These are phyloP conservation scores for Rhizophlyctis rosea DNA, from an alignment of 192 early-diverging fungal genomes.

Conservation along the genomic window DNA sequence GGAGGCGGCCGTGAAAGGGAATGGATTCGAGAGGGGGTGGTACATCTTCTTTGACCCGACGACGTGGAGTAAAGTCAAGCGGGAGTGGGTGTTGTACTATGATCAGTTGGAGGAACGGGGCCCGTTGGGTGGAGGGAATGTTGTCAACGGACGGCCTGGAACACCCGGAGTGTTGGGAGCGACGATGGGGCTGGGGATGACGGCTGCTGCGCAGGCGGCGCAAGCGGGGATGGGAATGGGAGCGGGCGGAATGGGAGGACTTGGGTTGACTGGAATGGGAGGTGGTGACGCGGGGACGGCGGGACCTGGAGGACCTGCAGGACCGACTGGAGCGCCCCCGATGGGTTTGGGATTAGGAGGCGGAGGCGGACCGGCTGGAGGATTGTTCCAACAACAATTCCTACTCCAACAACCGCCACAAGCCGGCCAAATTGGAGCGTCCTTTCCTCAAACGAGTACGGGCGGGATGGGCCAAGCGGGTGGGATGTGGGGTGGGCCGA, in stretches of 20 bases:
- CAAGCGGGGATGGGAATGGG: background rate
- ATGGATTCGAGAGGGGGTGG: constrained; percentile 71
- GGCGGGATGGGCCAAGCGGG: background rate
- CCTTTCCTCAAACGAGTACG: no score
- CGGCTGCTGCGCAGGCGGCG: no score
- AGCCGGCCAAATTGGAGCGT: no score
- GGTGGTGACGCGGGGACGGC: background rate
- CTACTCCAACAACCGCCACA: background rate
- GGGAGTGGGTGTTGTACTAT: constrained; percentile 83
- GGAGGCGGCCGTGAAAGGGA: constrained; percentile 19
- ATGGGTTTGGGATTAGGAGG: background rate
- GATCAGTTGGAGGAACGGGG: constrained; percentile 86
- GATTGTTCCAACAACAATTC: constrained; percentile 5
- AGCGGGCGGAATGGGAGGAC: background rate
- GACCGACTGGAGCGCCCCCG: no score
- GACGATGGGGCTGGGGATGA: background rate
- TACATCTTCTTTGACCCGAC: constrained; percentile 93
- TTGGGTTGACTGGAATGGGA: background rate
- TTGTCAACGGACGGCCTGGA: background rate
- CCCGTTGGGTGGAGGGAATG: background rate
- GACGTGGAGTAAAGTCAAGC: constrained; percentile 84
- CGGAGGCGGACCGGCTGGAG: constrained; percentile 3
- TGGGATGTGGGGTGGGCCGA: background rate
- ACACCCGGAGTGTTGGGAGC: background rate
- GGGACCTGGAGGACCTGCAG: no score